Percentiles rank a stretch among this genome's conserved stretches.
Evolutionary conservation across 306 rosid species (phyloP).

Genomic region (Quercus suber): DNA sequence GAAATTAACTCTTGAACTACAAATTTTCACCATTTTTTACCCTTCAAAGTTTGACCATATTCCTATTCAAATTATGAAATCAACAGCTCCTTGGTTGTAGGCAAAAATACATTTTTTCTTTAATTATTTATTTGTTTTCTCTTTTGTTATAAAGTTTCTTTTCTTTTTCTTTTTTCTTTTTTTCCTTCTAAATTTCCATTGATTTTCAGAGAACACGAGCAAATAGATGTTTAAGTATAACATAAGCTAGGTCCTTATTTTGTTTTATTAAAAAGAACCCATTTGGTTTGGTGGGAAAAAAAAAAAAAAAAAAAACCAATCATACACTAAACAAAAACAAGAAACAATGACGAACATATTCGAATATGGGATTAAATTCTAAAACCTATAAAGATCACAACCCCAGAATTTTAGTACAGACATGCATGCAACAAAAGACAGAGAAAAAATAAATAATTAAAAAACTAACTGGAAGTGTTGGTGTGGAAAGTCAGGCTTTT

Average conservation of each 20-base stretch:
- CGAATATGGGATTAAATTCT: background rate
- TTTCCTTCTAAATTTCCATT: background rate
- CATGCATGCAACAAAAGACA: background rate
- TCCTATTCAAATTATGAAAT: background rate
- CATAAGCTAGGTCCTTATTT: background rate
- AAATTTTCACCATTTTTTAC: background rate
- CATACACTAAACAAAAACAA: background rate
- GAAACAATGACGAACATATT: background rate
- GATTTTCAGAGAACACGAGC: background rate
- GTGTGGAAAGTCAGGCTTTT: slow-evolving; percentile 32
- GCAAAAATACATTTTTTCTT: background rate
- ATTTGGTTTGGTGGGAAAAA: background rate
- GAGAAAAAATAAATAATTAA: background rate
- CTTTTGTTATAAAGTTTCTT: background rate
- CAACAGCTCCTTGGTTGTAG: background rate
- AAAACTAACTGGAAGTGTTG: slow-evolving; percentile 46
- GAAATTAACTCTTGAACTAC: background rate
- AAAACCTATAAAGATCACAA: background rate
- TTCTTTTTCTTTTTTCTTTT: no score
- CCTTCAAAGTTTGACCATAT: background rate
- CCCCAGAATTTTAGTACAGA: background rate
- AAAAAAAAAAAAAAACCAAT: background rate
- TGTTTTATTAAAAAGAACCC: background rate
- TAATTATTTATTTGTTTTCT: background rate
- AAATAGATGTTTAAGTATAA: background rate